These are phyloP conservation scores for Aspergillus sp. DNA, from an alignment of 2,329 filamentous ascomycete species.

Conservation along the genomic window DNA sequence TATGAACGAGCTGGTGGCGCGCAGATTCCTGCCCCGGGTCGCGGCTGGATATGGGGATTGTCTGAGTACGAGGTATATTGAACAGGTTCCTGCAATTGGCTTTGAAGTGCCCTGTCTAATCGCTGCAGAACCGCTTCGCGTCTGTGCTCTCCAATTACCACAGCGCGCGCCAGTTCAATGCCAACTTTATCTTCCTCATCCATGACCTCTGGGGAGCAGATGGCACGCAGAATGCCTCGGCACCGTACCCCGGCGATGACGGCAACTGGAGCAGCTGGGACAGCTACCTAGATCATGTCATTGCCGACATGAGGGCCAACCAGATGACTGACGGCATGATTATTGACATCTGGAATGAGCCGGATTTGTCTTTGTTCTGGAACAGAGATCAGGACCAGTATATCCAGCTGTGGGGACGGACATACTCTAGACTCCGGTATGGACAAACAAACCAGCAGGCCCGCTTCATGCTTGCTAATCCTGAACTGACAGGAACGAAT, in stretches of 20 bases:
- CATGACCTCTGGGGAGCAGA: slow-evolving; percentile 7
- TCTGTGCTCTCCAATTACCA: slow-evolving; percentile 1
- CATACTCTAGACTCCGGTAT: slow-evolving; percentile 30
- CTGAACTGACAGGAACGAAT: slow-evolving; percentile 4
- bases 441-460: slow-evolving; percentile 3
- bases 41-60: slow-evolving; percentile 31
- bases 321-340: slow-evolving; percentile 29
- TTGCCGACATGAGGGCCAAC: slow-evolving; percentile 12
- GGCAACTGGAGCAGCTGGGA: slow-evolving; percentile 6
- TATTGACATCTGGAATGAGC: slow-evolving; percentile 48
- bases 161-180: slow-evolving; percentile 1
- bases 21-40: slow-evolving; percentile 11
- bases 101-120: no score
- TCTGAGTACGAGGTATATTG: slow-evolving; percentile 10
- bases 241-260: slow-evolving; percentile 3
- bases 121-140: background rate
- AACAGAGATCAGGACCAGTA: slow-evolving; percentile 29
- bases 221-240: slow-evolving; percentile 1
- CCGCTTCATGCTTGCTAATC: background rate
- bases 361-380: slow-evolving; percentile 36
- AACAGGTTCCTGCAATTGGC: no score
- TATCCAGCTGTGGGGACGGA: slow-evolving; percentile 32
- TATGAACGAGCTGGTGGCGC: slow-evolving; percentile 7
- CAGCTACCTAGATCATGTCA: slow-evolving; percentile 7
- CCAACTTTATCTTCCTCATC: slow-evolving; percentile 3